These are phyloP conservation scores for Microsporum canis DNA, from an alignment of 2,329 filamentous ascomycete genomes.

Conservation along the genomic window DNA sequence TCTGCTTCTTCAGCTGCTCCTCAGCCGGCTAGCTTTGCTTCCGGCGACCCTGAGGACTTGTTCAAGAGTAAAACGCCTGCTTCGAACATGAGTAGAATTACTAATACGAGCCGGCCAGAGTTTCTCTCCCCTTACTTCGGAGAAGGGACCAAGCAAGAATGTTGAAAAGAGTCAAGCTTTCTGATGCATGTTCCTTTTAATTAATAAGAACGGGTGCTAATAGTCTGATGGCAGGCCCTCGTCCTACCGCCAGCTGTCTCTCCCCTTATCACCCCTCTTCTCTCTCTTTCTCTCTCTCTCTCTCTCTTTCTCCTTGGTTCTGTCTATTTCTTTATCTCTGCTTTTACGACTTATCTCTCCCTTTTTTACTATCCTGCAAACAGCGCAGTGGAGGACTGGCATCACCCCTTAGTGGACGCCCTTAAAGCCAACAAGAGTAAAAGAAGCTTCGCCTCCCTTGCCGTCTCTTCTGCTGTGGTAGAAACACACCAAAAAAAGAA, in stretches of 20 bases:
- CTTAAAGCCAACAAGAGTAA: not conserved
- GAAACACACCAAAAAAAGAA: not conserved
- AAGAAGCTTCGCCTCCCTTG: not conserved
- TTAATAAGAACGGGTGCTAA: not conserved
- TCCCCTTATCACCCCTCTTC: not conserved
- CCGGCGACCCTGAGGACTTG: not conserved
- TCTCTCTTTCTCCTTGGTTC: not conserved
- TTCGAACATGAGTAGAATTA: not conserved
- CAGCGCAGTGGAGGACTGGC: not conserved
- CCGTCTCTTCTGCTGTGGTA: not conserved
- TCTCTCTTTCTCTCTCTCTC: not conserved
- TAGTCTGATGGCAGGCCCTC: not conserved
- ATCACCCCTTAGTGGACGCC: not conserved
- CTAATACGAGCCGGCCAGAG: constrained; percentile 1
- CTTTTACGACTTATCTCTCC: not conserved
- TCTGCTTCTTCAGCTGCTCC: not conserved
- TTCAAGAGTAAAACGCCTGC: not conserved
- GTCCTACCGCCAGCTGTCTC: constrained; percentile 2
- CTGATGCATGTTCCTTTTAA: not conserved
- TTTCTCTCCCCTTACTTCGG: not conserved
- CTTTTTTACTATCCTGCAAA: not conserved
- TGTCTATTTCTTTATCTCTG: not conserved
- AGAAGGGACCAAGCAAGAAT: not conserved
- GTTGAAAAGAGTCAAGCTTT: not conserved
- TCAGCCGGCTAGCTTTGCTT: not conserved